phyloP scores from a whole-genome alignment of 2,329 filamentous ascomycete genomes.

The Trichoderma atrobrunneum region DNA sequence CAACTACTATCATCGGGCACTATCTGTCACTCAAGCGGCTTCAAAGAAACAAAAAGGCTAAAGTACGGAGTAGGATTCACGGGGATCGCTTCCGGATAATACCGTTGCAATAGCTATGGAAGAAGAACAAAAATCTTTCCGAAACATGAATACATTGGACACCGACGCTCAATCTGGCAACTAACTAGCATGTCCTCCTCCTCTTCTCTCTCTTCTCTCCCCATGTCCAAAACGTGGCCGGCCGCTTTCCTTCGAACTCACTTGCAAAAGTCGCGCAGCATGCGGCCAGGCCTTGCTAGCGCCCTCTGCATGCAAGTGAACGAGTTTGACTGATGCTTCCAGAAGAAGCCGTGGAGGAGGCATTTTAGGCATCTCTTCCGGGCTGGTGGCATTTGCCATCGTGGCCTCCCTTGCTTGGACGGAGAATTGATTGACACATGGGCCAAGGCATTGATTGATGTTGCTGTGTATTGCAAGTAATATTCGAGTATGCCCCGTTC shows the following conservation, averaged over 20 bases:
- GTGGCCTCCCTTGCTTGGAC: background rate
- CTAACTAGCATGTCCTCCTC: background rate
- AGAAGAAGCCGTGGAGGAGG: background rate
- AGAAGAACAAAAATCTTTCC: background rate
- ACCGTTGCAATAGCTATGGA: background rate
- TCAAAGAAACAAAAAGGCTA: background rate
- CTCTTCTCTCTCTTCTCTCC: background rate
- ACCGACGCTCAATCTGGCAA: background rate
- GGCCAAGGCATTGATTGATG: background rate
- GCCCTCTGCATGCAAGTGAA: background rate
- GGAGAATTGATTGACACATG: background rate
- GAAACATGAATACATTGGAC: background rate
- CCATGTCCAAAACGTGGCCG: background rate
- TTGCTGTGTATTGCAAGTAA: background rate
- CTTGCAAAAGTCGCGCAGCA: background rate
- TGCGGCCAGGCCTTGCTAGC: background rate
- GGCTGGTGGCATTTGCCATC: background rate
- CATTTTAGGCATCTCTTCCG: background rate
- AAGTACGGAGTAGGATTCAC: background rate
- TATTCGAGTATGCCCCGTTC: background rate
- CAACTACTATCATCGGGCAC: background rate
- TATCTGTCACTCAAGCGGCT: background rate
- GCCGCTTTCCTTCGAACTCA: background rate
- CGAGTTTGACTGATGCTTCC: background rate
- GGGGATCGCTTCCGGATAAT: background rate